Percentiles rank a stretch among this genome's conserved stretches.
Conservation (phyloP, 2,329 filamentous ascomycete genomes). For the Aspergillus carbonarius region DNA sequence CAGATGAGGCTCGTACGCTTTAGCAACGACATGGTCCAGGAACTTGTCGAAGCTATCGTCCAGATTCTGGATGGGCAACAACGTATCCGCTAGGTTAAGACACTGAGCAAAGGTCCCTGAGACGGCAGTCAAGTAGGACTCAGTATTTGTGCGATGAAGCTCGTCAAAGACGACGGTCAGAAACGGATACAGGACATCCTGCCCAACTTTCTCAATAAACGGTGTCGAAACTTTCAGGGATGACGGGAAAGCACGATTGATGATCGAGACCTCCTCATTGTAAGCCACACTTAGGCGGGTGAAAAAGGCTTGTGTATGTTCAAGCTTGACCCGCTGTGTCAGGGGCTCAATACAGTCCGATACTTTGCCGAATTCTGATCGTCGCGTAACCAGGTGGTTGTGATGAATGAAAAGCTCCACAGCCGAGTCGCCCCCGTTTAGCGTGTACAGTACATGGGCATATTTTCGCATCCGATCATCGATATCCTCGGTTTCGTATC, state of each 20-base stretch:
- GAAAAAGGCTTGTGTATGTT: conserved; percentile 81
- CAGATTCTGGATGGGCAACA: conserved; percentile 64
- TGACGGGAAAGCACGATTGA: conserved; percentile 78
- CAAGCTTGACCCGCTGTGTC: conserved; percentile 68
- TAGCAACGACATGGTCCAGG: conserved; percentile 65
- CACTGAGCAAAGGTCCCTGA: conserved; percentile 86
- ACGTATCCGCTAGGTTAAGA: conserved; percentile 69
- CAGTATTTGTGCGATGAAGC: conserved; percentile 71
- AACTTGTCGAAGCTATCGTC: conserved; percentile 62
- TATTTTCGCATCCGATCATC: conserved; percentile 87
- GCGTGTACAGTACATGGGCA: conserved; percentile 75
- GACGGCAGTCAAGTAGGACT: conserved; percentile 79
- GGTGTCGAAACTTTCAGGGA: conserved; percentile 69
- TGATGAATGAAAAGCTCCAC: conserved; percentile 87
- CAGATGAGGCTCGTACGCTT: conserved; percentile 87
- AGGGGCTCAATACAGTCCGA: conserved; percentile 76
- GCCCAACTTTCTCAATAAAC: conserved; percentile 77
- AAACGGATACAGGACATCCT: conserved; percentile 82
- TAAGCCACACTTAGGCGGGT: conserved; percentile 69
- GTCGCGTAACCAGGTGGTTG: conserved; percentile 77
- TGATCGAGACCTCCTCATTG: conserved; percentile 77
- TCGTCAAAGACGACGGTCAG: conserved; percentile 83
- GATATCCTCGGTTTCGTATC: conserved; percentile 83
- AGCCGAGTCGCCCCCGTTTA: conserved; percentile 77
- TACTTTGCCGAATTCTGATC: conserved; percentile 68